A percentile compares a stretch with the other conserved stretches of the same genome.
Conservation (phyloP, 331 rosid genomes). For the Stylosanthes scabra region DNA sequence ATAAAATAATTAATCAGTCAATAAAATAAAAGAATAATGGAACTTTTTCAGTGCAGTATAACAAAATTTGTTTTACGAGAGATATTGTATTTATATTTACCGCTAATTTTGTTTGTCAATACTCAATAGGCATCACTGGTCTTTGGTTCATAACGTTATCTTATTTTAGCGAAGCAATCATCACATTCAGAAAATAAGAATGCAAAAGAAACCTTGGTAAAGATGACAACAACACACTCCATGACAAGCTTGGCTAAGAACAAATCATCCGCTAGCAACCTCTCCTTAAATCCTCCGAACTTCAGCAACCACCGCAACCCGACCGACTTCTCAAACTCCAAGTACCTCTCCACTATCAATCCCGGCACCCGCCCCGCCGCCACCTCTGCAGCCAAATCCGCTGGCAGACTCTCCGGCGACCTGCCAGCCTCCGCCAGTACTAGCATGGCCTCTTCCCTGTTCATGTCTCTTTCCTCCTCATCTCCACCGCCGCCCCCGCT, state of each 20-base stretch:
- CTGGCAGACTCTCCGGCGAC: constrained; percentile 73
- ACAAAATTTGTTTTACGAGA: too few relatives aligned
- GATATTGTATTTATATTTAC: too few relatives aligned
- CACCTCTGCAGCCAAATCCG: constrained; percentile 72
- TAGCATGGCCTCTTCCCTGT: constrained; percentile 68
- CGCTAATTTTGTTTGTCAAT: neutral
- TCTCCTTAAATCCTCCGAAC: constrained; percentile 87
- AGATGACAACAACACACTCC: constrained; percentile 88
- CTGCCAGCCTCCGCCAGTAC: constrained; percentile 68
- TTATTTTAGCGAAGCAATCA: neutral
- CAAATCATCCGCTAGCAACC: constrained; percentile 91
- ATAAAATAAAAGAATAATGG: too few relatives aligned
- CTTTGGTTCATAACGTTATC: constrained; percentile 11
- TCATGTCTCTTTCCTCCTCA: constrained; percentile 59
- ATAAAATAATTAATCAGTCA: too few relatives aligned
- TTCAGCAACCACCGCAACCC: constrained; percentile 68
- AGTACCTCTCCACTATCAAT: constrained; percentile 66
- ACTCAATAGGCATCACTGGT: too few relatives aligned
- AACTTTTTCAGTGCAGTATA: too few relatives aligned
- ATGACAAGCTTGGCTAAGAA: constrained; percentile 84
- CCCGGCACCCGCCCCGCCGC: constrained; percentile 78
- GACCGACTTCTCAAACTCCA: constrained; percentile 73
- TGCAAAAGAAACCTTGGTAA: constrained; percentile 69
- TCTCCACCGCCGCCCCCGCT: constrained; percentile 37
- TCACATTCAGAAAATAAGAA: neutral